A percentile compares a stretch with the other conserved stretches of the same genome.
phyloP scores from a whole-genome alignment of 768 basidiomycete species.

The Agaricus subrufescens region DNA sequence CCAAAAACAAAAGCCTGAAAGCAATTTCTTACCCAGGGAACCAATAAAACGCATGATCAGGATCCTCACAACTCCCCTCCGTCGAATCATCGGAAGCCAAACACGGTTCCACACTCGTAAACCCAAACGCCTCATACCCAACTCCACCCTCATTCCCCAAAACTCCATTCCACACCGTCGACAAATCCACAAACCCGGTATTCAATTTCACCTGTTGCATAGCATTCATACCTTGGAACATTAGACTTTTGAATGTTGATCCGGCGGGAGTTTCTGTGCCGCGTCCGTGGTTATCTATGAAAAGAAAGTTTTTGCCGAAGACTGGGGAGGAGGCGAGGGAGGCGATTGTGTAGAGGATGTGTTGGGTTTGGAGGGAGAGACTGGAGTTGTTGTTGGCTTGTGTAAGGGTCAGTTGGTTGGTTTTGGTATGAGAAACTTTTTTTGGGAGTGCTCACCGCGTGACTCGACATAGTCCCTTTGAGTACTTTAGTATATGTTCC shows the following conservation, averaged over 20 bases:
- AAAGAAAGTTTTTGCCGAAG: slow-evolving; percentile 42
- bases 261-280: slow-evolving; percentile 35
- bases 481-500: not conserved
- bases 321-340: slow-evolving; percentile 40
- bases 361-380: slow-evolving; percentile 22
- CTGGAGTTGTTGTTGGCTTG: slow-evolving; percentile 4
- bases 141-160: slow-evolving; percentile 24
- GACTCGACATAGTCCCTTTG: slow-evolving; percentile 36
- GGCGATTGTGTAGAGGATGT: slow-evolving; percentile 32
- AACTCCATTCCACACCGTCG: slow-evolving; percentile 44
- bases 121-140: slow-evolving; percentile 46
- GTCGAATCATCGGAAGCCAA: not conserved
- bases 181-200: slow-evolving; percentile 42
- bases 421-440: too few species aligned
- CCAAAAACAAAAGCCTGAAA: not conserved
- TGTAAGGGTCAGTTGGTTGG: not conserved
- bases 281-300: slow-evolving; percentile 49
- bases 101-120: slow-evolving; percentile 24
- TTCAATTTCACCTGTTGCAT: slow-evolving; percentile 25
- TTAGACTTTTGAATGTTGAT: slow-evolving; percentile 37
- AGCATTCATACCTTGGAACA: slow-evolving; percentile 37
- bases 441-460: slow-evolving; percentile 20
- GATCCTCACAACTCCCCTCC: slow-evolving; percentile 4
- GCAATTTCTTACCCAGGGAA: not conserved
- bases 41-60: slow-evolving; percentile 8